phyloP scores from a whole-genome alignment of 2,329 filamentous ascomycete species.

The Knufia petricola region DNA sequence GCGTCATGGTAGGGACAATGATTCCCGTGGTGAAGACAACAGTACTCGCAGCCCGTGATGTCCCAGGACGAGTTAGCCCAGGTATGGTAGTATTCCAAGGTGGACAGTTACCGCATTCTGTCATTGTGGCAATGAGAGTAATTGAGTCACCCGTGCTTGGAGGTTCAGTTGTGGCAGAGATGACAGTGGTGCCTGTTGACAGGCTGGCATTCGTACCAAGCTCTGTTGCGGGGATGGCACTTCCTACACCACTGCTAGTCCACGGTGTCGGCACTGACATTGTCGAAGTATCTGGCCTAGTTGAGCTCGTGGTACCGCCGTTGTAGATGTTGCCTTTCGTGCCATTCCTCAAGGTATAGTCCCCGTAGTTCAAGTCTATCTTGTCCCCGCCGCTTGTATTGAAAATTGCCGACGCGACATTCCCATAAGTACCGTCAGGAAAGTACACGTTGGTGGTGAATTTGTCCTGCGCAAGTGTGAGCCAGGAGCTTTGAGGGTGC shows the following conservation, averaged over 20 bases:
- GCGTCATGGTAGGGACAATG: not conserved
- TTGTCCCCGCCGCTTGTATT: constrained; percentile 28
- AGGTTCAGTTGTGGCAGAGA: not conserved
- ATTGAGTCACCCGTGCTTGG: constrained; percentile 7
- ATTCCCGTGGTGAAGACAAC: not conserved
- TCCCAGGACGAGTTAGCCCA: constrained; percentile 1
- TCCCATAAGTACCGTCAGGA: constrained; percentile 38
- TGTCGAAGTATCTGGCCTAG: constrained; percentile 36
- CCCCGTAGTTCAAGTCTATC: constrained; percentile 38
- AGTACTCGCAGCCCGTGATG: not conserved
- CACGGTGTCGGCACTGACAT: constrained; percentile 37
- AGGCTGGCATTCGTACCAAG: constrained; percentile 28
- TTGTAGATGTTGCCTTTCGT: constrained; percentile 39
- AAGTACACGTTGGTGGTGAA: constrained; percentile 44
- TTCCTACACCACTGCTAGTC: constrained; percentile 38
- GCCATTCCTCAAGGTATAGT: constrained; percentile 33
- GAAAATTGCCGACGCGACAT: constrained; percentile 37
- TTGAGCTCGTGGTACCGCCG: constrained; percentile 23
- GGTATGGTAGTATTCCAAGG: constrained; percentile 1
- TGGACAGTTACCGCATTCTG: constrained; percentile 1
- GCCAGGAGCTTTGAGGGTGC: not conserved
- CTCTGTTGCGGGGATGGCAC: constrained; percentile 36
- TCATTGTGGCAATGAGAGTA: constrained; percentile 7
- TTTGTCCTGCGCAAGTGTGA: constrained; percentile 29
- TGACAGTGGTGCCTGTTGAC: constrained; percentile 15